Evolutionary conservation across 2,329 filamentous ascomycete genomes (phyloP).

Genomic region (Hypomyces perniciosus): DNA sequence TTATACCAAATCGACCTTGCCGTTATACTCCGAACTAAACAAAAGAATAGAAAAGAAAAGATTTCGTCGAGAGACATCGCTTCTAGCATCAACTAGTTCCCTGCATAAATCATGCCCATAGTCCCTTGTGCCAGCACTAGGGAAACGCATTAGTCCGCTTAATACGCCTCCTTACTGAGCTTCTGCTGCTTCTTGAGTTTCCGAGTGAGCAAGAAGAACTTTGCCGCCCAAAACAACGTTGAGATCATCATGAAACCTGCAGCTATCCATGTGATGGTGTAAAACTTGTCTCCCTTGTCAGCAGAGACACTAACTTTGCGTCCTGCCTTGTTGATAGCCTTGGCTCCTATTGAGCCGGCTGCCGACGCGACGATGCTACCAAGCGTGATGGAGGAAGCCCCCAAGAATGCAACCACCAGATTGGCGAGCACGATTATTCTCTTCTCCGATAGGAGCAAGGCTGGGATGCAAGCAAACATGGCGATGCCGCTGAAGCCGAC

Average conservation of each 20-base stretch:
- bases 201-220: constrained; percentile 23
- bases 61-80: not conserved
- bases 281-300: constrained; percentile 37
- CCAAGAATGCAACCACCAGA: constrained; percentile 30
- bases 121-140: constrained; percentile 5
- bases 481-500: constrained; percentile 37
- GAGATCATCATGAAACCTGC: constrained; percentile 38
- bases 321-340: constrained; percentile 38
- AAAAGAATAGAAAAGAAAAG: not conserved
- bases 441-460: constrained; percentile 28
- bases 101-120: not conserved
- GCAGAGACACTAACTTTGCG: constrained; percentile 41
- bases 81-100: not conserved
- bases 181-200: constrained; percentile 19
- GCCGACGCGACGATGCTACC: constrained; percentile 40
- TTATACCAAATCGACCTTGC: too few relatives aligned
- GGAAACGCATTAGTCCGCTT: not conserved
- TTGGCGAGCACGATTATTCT: constrained; percentile 29
- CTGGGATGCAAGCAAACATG: constrained; percentile 34
- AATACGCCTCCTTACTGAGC: constrained; percentile 25
- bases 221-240: constrained; percentile 35
- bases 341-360: constrained; percentile 33
- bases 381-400: constrained; percentile 32
- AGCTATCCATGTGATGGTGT: constrained; percentile 41
- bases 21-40: not conserved